Evolutionary conservation across 2,329 filamentous ascomycete genomes (phyloP), one percentile per base, ranked within the genome.

Genomic region (Colletotrichum sojae): DNA sequence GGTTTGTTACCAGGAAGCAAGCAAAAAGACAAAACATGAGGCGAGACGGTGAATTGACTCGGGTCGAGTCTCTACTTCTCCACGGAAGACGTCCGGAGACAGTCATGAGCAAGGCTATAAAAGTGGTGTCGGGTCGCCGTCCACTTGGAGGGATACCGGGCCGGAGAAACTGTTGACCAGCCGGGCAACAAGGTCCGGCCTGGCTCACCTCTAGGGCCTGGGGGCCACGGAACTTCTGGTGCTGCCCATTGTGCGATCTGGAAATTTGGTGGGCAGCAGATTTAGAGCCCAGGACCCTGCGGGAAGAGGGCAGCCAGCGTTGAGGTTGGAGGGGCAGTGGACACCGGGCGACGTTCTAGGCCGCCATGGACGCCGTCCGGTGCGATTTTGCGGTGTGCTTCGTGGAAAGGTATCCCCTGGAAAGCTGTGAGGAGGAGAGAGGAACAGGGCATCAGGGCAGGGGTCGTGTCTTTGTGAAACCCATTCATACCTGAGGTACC

Each of bases 331-430:
- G 40, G 51, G 39, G 60, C 10, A 36, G 43, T 59, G 61, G 67
- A 43, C 31, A 61, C 52, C 40, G n/a, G 46, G 20, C 46, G 18
- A 46, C 31, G 67, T 68, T 70, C 67, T 70, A 70, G 67, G 67
- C 53, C 63, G 36, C 57, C 22, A 67, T 67, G 45, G 52, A 62
- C 56, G 63, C 51, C n/a, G 20, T 63, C 52, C 49, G 52, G 40
- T 57, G 56, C 56, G 53, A 68, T 56, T 70, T 67, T 70, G 58
- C 63, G 63, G 67, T 70, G 67, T 58, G 63, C 51, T n/a, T 10
- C 12, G 22, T 55, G 18, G 62, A 69, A 55, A 55, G 62, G 36
- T 60, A 48, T 69, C 58, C 62, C 62, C 61, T 65, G 65, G n/a
- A 54, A 31, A 56, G 15, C 43, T 46, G 43, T 18, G 16, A 46